These are phyloP conservation scores for Silene vulgaris DNA, from an alignment of 179 eudicot genomes.

Conservation along the genomic window DNA sequence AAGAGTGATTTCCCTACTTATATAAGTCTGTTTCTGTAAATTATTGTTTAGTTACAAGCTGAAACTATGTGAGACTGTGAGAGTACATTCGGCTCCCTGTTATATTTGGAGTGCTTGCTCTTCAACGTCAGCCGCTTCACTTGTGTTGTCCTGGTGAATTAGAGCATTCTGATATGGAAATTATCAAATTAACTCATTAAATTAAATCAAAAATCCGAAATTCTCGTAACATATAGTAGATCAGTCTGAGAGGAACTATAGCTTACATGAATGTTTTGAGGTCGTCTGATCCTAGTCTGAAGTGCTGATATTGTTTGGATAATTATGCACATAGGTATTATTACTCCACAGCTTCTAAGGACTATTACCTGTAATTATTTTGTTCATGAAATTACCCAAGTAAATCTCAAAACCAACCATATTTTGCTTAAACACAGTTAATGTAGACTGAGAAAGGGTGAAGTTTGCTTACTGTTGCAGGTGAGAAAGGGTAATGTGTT, in stretches of 20 bases:
- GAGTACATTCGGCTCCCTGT: too few relatives aligned
- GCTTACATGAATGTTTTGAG: constrained; percentile 36
- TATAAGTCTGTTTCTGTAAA: constrained; percentile 12
- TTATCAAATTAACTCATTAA: not conserved
- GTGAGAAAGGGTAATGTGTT: constrained; percentile 58
- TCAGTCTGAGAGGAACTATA: not conserved
- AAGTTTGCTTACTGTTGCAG: constrained; percentile 50
- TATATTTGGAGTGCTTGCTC: constrained; percentile 21
- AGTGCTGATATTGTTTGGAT: constrained; percentile 48
- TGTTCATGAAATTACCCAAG: not conserved
- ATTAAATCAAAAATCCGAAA: not conserved
- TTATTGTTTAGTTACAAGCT: not conserved
- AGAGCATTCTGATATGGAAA: constrained; percentile 24
- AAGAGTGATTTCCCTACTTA: too few relatives aligned
- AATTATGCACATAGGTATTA: constrained; percentile 72
- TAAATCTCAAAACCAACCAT: not conserved
- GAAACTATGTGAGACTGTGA: not conserved
- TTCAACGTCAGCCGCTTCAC: constrained; percentile 17
- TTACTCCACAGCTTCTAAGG: constrained; percentile 56
- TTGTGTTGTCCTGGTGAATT: constrained; percentile 17
- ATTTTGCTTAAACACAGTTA: not conserved
- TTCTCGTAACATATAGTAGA: too few relatives aligned
- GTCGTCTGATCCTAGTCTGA: constrained; percentile 44
- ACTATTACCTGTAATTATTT: constrained; percentile 51
- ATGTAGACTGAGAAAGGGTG: not conserved